Evolutionary conservation across 257 asterid species (phyloP).

Genomic region (Solanum lycopersicoides): DNA sequence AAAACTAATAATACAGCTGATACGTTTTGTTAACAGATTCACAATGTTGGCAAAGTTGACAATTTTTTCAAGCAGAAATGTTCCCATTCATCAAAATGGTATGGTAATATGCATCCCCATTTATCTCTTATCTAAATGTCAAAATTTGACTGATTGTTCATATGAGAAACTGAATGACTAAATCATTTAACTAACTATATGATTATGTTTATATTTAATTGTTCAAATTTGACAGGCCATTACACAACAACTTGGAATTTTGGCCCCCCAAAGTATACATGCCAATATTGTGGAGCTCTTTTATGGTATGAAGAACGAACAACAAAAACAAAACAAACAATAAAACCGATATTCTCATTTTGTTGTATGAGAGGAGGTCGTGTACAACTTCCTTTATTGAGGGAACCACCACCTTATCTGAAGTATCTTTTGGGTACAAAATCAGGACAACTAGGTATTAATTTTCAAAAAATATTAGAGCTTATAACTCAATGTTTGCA

Average conservation of each 20-base stretch:
- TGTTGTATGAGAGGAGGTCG: not conserved
- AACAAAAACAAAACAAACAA: not conserved
- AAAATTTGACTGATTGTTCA: not conserved
- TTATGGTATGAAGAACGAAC: not conserved
- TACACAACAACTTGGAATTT: not conserved
- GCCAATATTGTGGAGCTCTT: not conserved
- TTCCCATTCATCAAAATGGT: not conserved
- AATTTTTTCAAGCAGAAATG: not conserved
- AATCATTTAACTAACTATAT: not conserved
- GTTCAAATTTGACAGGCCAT: not conserved
- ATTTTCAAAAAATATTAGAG: not conserved
- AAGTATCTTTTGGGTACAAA: too few relatives aligned
- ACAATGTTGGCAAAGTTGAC: not conserved
- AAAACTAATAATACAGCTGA: too few relatives aligned
- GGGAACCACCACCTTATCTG: too few relatives aligned
- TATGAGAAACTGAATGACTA: not conserved
- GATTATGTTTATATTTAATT: not conserved
- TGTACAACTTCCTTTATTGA: not conserved
- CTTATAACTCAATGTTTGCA: not conserved
- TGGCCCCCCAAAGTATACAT: not conserved
- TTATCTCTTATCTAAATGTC: not conserved
- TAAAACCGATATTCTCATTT: not conserved
- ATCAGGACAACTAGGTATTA: too few relatives aligned
- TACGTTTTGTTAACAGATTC: not conserved
- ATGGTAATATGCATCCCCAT: not conserved